phyloP scores from a whole-genome alignment of 1,284 basidiomycete species.

The Amylostereum areolatum region DNA sequence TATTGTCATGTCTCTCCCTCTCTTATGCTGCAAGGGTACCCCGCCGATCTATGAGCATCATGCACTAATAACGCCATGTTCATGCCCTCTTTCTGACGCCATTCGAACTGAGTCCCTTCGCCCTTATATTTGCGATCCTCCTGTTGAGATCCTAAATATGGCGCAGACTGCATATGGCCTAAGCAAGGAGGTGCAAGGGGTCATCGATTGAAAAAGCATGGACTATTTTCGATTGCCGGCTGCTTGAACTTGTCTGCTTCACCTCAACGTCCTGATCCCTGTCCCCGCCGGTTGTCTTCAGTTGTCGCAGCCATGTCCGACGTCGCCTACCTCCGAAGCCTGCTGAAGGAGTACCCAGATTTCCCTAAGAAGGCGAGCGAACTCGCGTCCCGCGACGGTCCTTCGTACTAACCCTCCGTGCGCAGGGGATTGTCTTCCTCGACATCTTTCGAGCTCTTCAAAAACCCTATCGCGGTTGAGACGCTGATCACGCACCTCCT shows the following conservation, averaged over 20 bases:
- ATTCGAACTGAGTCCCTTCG: no score
- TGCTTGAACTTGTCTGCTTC: no score
- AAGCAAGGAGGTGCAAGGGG: no score
- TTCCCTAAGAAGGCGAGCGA: constrained; percentile 80
- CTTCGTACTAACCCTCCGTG: not conserved
- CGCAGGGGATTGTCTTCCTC: constrained; percentile 73
- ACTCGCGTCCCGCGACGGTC: not conserved
- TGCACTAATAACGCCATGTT: constrained; percentile 4
- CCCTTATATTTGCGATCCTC: no score
- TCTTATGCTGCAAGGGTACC: constrained; percentile 35
- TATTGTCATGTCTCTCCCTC: constrained; percentile 31
- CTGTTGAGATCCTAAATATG: no score
- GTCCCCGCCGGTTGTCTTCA: no score
- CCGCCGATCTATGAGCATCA: constrained; percentile 33
- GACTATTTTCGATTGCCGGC: no score
- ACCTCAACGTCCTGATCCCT: no score
- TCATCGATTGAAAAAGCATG: no score
- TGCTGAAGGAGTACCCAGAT: constrained; percentile 67
- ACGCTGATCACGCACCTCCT: constrained; percentile 88
- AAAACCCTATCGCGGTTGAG: constrained; percentile 82
- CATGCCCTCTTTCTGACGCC: no score
- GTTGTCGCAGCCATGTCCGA: constrained; percentile 55
- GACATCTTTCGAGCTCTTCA: constrained; percentile 92
- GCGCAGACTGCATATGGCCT: no score
- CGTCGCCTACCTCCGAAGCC: constrained; percentile 64